phyloP scores from a whole-genome alignment of 1,284 basidiomycete genomes.

The Testicularia cyperi region DNA sequence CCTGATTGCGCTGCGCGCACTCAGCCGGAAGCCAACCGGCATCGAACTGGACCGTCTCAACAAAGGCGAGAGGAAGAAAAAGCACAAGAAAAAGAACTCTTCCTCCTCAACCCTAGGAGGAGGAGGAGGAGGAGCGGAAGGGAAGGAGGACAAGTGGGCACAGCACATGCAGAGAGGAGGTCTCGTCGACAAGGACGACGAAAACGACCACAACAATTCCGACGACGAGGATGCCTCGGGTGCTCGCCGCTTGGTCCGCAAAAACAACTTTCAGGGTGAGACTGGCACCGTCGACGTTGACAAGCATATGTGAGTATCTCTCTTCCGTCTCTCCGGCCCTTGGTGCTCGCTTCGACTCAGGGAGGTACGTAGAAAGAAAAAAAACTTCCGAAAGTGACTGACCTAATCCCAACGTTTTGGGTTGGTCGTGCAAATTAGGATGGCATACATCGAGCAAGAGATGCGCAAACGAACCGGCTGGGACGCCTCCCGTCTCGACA shows the following conservation, averaged over 20 bases:
- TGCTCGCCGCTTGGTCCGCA: constrained; percentile 66
- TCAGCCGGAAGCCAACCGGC: constrained; percentile 72
- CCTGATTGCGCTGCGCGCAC: constrained; percentile 77
- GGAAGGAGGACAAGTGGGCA: constrained; percentile 13
- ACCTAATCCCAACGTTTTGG: not conserved
- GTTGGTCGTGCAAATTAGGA: constrained; percentile 67
- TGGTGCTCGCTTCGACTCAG: constrained; percentile 1
- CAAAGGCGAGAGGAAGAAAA: constrained; percentile 77
- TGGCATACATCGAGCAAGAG: constrained; percentile 95
- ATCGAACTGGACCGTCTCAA: constrained; percentile 83
- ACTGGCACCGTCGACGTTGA: constrained; percentile 94
- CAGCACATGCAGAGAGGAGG: constrained; percentile 38
- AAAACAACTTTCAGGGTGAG: constrained; percentile 93
- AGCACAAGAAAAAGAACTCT: constrained; percentile 64
- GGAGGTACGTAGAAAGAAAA: too few species aligned
- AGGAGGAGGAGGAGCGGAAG: constrained; percentile 18
- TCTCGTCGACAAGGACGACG: constrained; percentile 5
- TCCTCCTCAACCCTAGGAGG: constrained; percentile 4
- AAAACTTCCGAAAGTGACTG: too few species aligned
- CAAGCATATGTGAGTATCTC: constrained; percentile 81
- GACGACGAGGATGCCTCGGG: constrained; percentile 63
- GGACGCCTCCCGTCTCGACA: not conserved
- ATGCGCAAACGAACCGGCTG: constrained; percentile 70
- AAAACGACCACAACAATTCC: constrained; percentile 31
- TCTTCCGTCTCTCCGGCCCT: not conserved